Evolutionary conservation across 495 filamentous ascomycete genomes (phyloP), one percentile per base, ranked within the genome.

Genomic region (Penicillium riverlandense): DNA sequence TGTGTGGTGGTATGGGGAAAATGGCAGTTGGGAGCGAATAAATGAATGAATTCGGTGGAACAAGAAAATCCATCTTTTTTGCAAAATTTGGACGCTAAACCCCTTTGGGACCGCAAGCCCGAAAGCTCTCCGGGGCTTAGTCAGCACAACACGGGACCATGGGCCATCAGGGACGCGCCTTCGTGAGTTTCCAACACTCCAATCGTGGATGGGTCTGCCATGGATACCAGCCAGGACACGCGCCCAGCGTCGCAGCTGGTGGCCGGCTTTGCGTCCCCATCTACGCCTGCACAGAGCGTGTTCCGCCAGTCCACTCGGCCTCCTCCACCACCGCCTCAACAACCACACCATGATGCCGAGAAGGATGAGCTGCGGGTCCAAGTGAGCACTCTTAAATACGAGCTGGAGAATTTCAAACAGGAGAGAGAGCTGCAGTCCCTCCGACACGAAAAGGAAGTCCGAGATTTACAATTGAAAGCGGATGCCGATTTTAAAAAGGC

Each of bases 401-500:
- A 88, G 50, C 56, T 88, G 30, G 74, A 91, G 56, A 70, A 76
- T 9, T 70, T 88, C 48, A 90, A 88, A 49, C 88, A 95, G 43
- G 92, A 96, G 58, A 82, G 87, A 49, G 90, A 94, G 34, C 68
- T 96, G 38, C 66, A 80, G 40, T 75, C 72, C 3, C 65, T 96
- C 9, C 79, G 84, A 42, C 83, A 88, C 54, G 86, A 94, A 43
- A 86, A 88, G 52, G 90, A 96, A 52, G 59, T 94, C 14, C 76
- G 89, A 35, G 86, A 90, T 14, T 67, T 80, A 4, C 82, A 86
- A 53, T 65, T 78, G 27, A 86, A 82, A 49, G 80, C 82, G 11
- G 90, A 96, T 50, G 82, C 86, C 7, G 88, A 95, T 50, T 92
- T 88, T 60, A 76, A 83, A 47, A 83, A 82, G 52, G 86, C 86